Conservation (phyloP, 163 green algal species). For the Scenedesmus sp. region DNA sequence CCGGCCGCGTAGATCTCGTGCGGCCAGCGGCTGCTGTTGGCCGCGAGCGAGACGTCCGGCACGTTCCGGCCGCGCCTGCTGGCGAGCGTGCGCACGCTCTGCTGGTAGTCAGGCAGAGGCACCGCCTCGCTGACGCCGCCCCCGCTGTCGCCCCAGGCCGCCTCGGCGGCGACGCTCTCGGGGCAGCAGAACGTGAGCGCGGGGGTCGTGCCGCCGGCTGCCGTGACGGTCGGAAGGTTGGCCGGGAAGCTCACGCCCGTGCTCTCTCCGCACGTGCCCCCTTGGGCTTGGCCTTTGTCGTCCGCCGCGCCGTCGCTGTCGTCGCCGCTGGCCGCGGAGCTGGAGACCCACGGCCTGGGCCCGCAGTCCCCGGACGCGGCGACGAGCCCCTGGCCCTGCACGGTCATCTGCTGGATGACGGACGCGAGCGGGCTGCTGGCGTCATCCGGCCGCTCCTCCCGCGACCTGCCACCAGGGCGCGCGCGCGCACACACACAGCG, state of each 20-base stretch:
- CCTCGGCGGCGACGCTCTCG: not conserved
- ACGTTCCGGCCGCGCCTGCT: not conserved
- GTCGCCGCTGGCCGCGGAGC: no score
- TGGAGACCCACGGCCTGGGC: no score
- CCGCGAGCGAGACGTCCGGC: constrained; percentile 1
- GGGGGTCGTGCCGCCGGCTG: constrained; percentile 1
- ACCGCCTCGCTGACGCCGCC: not conserved
- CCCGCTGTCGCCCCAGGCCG: not conserved
- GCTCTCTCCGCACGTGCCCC: not conserved
- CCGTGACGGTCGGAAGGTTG: not conserved
- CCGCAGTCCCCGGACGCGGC: not conserved
- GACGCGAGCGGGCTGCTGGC: not conserved
- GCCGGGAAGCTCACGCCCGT: constrained; percentile 16
- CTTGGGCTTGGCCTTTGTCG: not conserved
- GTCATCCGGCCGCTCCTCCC: not conserved
- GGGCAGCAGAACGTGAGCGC: not conserved
- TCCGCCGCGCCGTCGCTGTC: no score
- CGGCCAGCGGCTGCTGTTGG: not conserved
- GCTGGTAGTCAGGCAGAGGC: constrained; percentile 5
- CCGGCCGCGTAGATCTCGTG: not conserved
- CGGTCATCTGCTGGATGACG: constrained; percentile 1
- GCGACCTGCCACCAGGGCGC: not conserved
- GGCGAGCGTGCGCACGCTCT: not conserved
- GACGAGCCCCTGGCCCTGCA: constrained; percentile 4
- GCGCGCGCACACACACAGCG: not conserved